Conservation (phyloP, 139 green algal genomes). For the Coccomyxa sp. region DNA sequence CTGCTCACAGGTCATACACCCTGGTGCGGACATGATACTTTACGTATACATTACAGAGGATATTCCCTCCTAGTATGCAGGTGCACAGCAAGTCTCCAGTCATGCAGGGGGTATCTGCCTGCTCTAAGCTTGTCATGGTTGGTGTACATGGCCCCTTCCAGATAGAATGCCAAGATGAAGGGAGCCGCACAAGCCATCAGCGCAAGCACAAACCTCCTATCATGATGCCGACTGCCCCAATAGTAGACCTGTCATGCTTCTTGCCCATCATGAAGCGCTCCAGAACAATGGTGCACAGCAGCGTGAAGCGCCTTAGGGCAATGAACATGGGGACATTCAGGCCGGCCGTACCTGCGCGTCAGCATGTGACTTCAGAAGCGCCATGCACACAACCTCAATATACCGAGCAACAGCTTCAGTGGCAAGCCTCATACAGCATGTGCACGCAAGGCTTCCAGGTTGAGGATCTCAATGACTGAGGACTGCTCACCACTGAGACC, state of each 20-base stretch:
- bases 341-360: slow-evolving; percentile 57
- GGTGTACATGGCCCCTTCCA: background rate
- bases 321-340: slow-evolving; percentile 80
- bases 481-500: slow-evolving; percentile 51
- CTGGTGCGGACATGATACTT: too few species aligned
- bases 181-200: too few species aligned
- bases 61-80: too few species aligned
- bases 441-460: background rate
- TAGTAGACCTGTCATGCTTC: slow-evolving; percentile 44
- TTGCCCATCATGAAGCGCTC: slow-evolving; percentile 54
- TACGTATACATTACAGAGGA: too few species aligned
- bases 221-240: slow-evolving; percentile 53
- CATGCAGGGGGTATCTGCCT: background rate
- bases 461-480: background rate
- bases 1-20: too few species aligned
- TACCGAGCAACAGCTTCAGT: too few species aligned
- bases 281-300: slow-evolving; percentile 64
- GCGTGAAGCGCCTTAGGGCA: slow-evolving; percentile 62
- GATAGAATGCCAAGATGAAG: too few species aligned
- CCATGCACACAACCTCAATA: too few species aligned
- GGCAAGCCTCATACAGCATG: background rate
- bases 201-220: slow-evolving; percentile 35
- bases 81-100: background rate
- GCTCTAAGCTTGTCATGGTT: background rate
- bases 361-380: too few species aligned